Conservation (phyloP, 768 basidiomycete genomes). For the Phlegmacium glaucopus region DNA sequence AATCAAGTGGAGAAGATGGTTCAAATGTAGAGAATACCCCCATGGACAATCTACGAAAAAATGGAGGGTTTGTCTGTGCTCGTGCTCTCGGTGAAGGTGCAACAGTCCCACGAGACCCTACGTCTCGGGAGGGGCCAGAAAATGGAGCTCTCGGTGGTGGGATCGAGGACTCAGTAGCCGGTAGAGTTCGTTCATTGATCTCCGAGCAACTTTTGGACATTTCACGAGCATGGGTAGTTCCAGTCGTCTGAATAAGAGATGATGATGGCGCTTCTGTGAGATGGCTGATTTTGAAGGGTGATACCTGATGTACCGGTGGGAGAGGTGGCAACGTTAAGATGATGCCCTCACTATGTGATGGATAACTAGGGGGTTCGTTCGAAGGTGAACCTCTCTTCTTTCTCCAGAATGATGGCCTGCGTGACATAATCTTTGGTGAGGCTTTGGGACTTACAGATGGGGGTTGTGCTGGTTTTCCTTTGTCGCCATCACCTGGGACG, state of each 20-base stretch:
- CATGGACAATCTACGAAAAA: slow-evolving; percentile 67
- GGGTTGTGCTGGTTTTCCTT: slow-evolving; percentile 37
- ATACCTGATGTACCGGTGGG: slow-evolving; percentile 26
- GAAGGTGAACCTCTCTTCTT: slow-evolving; percentile 36
- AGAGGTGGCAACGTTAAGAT: slow-evolving; percentile 17
- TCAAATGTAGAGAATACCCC: slow-evolving; percentile 53
- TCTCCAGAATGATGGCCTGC: slow-evolving; percentile 68
- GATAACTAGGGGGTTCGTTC: slow-evolving; percentile 2
- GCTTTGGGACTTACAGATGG: slow-evolving; percentile 17
- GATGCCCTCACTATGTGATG: slow-evolving; percentile 8
- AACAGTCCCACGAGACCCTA: neutral
- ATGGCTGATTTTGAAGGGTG: slow-evolving; percentile 21
- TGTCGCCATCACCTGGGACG: slow-evolving; percentile 39
- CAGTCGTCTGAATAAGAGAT: neutral
- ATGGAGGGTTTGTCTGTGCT: slow-evolving; percentile 63
- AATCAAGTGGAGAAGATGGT: slow-evolving; percentile 24
- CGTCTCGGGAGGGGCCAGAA: neutral
- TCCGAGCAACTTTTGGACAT: slow-evolving; percentile 5
- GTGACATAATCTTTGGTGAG: slow-evolving; percentile 39
- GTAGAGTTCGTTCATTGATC: neutral
- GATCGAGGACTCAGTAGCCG: neutral
- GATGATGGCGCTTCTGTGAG: slow-evolving; percentile 7
- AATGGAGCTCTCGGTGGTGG: neutral
- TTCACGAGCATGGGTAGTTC: neutral
- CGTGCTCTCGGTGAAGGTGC: slow-evolving; percentile 24